Conservation (phyloP, 495 filamentous ascomycete species). For the Neurospora sp. region DNA sequence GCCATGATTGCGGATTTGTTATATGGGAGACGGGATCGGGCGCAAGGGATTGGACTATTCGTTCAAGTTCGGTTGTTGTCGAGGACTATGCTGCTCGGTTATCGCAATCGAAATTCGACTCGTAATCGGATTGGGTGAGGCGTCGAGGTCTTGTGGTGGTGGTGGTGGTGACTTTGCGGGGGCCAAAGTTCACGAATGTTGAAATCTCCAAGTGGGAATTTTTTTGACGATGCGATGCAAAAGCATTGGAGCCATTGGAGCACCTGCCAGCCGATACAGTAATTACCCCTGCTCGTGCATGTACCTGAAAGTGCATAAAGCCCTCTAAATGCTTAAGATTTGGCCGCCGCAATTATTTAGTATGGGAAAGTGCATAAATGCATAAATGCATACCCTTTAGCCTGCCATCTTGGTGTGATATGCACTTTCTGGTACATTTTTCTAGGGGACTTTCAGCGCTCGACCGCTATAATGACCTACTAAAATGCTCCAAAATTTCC, state of each 20-base stretch:
- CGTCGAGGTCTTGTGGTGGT: background rate
- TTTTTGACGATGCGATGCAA: background rate
- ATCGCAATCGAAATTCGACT: background rate
- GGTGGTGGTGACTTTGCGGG: background rate
- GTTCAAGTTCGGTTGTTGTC: background rate
- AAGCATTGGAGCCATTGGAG: background rate
- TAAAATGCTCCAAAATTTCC: no score
- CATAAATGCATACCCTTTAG: no score
- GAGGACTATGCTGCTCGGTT: background rate
- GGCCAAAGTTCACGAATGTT: background rate
- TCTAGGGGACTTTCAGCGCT: no score
- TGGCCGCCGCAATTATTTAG: no score
- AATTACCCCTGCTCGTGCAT: no score
- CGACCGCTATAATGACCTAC: no score
- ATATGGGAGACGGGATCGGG: background rate
- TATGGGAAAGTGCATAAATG: no score
- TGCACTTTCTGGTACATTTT: no score
- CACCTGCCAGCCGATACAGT: background rate
- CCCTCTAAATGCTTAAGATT: no score
- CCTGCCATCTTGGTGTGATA: no score
- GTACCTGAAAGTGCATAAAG: no score
- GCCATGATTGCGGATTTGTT: slow-evolving; percentile 55
- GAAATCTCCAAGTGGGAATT: background rate
- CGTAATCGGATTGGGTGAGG: background rate
- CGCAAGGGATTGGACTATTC: background rate